Base-by-base conservation (phyloP, 1,139 yeast genomes). In the Groenewaldozyma auringiensis region DNA sequence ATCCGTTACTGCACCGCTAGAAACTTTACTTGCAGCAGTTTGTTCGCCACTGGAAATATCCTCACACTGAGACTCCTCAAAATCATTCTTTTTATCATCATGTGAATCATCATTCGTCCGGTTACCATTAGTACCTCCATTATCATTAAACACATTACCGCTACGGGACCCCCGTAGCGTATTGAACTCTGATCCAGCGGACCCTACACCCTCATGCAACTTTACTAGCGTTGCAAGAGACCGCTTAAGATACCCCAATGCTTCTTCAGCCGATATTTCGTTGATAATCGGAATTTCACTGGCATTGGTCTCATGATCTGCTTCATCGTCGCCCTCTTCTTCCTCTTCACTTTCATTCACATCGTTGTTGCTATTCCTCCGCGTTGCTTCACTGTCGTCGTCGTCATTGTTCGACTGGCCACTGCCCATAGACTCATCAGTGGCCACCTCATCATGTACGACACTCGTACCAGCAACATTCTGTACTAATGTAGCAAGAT, bases 201-300 rank as follows among this genome's bases (percentile, higher is more conserved):
- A 6, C 17, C 18, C 34, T 39, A 18, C 17, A 21, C 21, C 14
- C 21, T 49, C 54, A 32, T 53, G 56, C n/a, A 54, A 42, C 21
- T 37, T 39, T 18, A 54, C 47, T 25, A 54, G 43, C 36, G 50
- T 47, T 41, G 41, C 50, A 32, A 57, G 46, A 33, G 56, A 47
- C 44, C 56, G 57, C 40, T 52, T 51, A 25, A 57, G 45, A 42
- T 50, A 56, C 21, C 48, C 53, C 42, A 57, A 43, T 13, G 61
- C 60, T 41, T 55, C 50, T 11, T 54, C 52, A 6, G 59, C 47
- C 2, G 51, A 38, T 21, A 57, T 48, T 6, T 49, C 38, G 27
- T 40, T 38, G 13, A 57, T 40, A 17, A 49, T 52, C 2, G 60
- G 60, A 32, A 53, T 36, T 21, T 35, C 20, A 35, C 25, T 20